These are phyloP conservation scores for Oryza rufipogon DNA, from an alignment of 176 grass and related monocot species.

Conservation along the genomic window DNA sequence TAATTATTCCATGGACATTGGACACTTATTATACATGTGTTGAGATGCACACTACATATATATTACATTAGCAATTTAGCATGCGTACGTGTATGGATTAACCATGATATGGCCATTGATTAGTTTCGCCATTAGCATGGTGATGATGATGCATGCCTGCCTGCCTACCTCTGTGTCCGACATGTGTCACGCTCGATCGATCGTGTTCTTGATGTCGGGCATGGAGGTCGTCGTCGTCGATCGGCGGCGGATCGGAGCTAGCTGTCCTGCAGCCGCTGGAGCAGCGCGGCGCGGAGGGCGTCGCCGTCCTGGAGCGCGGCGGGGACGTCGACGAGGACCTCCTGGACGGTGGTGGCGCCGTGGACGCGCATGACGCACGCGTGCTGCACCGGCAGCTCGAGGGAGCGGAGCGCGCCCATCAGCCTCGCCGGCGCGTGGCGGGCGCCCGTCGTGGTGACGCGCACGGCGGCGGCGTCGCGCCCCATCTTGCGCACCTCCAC, in stretches of 20 bases:
- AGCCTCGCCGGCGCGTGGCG: slow-evolving; percentile 57
- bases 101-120: not conserved
- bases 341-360: slow-evolving; percentile 59
- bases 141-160: no score
- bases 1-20: not conserved
- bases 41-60: no score
- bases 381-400: slow-evolving; percentile 60
- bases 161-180: not conserved
- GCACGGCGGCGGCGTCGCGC: slow-evolving; percentile 40
- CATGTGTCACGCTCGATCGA: not conserved
- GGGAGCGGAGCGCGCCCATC: slow-evolving; percentile 57
- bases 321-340: slow-evolving; percentile 61
- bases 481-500: slow-evolving; percentile 49
- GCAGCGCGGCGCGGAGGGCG: slow-evolving; percentile 48
- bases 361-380: slow-evolving; percentile 56
- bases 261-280: slow-evolving; percentile 44
- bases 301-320: slow-evolving; percentile 37
- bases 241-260: not conserved
- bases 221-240: no score
- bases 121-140: not conserved
- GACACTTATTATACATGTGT: not conserved
- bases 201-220: not conserved
- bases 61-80: not conserved
- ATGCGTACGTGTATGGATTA: not conserved
- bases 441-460: slow-evolving; percentile 25